Percentiles rank a stretch among this genome's conserved stretches.
Conservation (phyloP, 169 alveolate species). For the Plasmodium gallinaceum region DNA sequence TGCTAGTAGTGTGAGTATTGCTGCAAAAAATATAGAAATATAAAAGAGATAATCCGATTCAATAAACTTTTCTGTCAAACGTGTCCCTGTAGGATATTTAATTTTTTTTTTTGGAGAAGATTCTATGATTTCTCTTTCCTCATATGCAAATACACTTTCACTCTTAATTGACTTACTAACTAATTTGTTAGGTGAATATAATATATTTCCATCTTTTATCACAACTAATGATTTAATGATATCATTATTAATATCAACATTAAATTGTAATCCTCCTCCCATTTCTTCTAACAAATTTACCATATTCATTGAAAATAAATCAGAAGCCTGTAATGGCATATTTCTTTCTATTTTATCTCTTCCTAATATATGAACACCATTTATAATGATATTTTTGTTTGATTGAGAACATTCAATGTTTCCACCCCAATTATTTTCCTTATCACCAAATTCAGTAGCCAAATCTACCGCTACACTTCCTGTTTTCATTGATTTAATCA, state of each 20-base stretch:
- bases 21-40: slow-evolving; percentile 28
- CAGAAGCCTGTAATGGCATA: slow-evolving; percentile 91
- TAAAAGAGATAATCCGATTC: slow-evolving; percentile 64
- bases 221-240: slow-evolving; percentile 83
- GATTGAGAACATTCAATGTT: slow-evolving; percentile 88
- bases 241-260: slow-evolving; percentile 84
- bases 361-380: slow-evolving; percentile 92
- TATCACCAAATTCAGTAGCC: slow-evolving; percentile 89
- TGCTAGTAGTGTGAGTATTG: slow-evolving; percentile 22
- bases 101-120: slow-evolving; percentile 78
- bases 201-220: slow-evolving; percentile 78
- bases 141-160: slow-evolving; percentile 58
- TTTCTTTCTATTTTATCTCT: slow-evolving; percentile 90
- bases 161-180: slow-evolving; percentile 34
- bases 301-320: slow-evolving; percentile 89
- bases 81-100: slow-evolving; percentile 64
- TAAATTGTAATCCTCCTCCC: slow-evolving; percentile 86
- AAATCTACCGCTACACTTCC: slow-evolving; percentile 94
- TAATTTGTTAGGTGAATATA: slow-evolving; percentile 76
- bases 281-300: slow-evolving; percentile 84
- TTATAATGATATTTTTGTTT: slow-evolving; percentile 83
- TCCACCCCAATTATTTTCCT: slow-evolving; percentile 91
- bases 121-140: slow-evolving; percentile 31
- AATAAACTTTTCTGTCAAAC: slow-evolving; percentile 39
- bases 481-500: slow-evolving; percentile 89